Evolutionary conservation across 73 alveolate species (phyloP).

Genomic region (Durusdinium trenchii): DNA sequence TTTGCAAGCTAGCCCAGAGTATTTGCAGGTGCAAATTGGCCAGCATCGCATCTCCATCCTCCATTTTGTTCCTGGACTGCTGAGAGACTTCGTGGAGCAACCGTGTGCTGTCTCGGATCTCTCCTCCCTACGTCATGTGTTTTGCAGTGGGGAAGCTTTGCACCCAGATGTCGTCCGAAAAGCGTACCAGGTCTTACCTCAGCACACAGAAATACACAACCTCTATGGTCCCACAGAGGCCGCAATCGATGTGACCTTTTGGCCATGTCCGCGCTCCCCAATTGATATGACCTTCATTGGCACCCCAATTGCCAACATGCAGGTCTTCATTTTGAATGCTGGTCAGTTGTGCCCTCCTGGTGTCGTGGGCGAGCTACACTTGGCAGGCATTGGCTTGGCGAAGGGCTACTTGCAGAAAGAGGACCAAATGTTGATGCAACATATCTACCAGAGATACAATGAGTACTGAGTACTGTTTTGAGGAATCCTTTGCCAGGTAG

Average conservation of each 20-base stretch:
- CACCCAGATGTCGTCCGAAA: neutral
- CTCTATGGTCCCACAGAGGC: conserved; percentile 46
- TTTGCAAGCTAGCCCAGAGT: neutral
- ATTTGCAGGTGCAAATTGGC: neutral
- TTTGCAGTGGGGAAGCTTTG: conserved; percentile 51
- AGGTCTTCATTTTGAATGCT: neutral
- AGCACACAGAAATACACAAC: neutral
- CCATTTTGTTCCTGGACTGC: conserved; percentile 31
- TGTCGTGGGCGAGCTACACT: neutral
- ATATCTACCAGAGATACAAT: neutral
- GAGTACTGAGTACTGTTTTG: neutral
- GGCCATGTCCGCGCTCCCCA: neutral
- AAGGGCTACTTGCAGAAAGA: neutral
- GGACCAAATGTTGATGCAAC: neutral
- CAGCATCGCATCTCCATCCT: neutral
- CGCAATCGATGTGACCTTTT: conserved; percentile 37
- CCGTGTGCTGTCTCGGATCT: neutral
- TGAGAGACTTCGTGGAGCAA: neutral
- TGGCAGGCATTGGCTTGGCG: conserved; percentile 17
- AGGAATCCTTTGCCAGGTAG: neutral
- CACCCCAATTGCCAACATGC: conserved; percentile 8
- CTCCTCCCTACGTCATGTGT: neutral
- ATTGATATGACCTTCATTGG: neutral
- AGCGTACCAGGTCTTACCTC: neutral
- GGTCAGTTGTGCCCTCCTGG: conserved; percentile 27